Base-by-base conservation (phyloP, 164 flowering plant species). In the Magnolia kwangsiensis region DNA sequence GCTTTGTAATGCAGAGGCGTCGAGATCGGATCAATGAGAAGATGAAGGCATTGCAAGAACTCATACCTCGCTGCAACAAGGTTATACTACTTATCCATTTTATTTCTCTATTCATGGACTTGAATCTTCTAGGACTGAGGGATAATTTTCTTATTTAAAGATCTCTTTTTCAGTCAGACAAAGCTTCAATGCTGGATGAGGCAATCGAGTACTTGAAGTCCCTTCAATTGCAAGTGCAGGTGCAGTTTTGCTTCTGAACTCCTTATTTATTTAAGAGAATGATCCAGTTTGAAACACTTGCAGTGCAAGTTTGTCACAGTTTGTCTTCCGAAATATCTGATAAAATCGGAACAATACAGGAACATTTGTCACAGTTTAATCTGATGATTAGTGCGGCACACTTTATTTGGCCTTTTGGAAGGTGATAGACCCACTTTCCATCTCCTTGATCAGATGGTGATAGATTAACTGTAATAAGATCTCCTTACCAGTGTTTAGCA, bases 181-280 rank as follows among this genome's bases (percentile, higher is more conserved):
- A 95, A 83, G 98, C 98, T 74, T 94, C 98, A 50, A 92, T 94
- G 96, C 81, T 94, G 68, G 98, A 94, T 73, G 98, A 95, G 80
- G 99, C 98, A 51, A 93, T 95, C 71, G 97, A 93, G 82, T 92
- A 95, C 84, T 80, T 95, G 84, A 95, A 95, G 76, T 87, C 98
- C 23, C 95, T 95, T 64, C 99, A 95, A 82, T 50, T 89, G 79
- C 99, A 95, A 90, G 90, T 95, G 68, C 99, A 95, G 97, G 99
- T 93, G 80, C 18, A 20, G 27, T 50, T 75, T 13, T 55, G 50
- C 63, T 27, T 65, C 50, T 18, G 27, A 51, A 63, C 11, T 63
- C 55, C 2, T 68, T 68, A 4, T 29, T 31, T 27, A 19, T 31
- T 31, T 68, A 14, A 13, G 8, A 9, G 14, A 64, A 20, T 59